phyloP scores from a whole-genome alignment of 306 rosid genomes.

The Castanospermum australe region DNA sequence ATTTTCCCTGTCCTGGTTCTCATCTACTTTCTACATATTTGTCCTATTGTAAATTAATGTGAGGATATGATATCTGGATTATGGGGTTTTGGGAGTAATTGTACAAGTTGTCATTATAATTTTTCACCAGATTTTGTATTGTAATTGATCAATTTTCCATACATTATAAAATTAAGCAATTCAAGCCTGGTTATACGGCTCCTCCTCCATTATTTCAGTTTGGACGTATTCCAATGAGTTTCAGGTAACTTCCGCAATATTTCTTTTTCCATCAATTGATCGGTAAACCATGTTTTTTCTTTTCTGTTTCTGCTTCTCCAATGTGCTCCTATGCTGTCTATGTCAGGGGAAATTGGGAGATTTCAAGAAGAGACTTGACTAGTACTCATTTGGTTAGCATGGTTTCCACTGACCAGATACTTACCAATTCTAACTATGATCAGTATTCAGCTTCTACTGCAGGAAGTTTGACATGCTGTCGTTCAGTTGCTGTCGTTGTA shows the following conservation, averaged over 20 bases:
- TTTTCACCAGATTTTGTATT: not conserved
- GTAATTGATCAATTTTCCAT: not conserved
- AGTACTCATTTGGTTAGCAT: slow-evolving; percentile 75
- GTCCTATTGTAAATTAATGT: not conserved
- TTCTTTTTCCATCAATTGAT: not conserved
- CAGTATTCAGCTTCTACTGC: slow-evolving; percentile 61
- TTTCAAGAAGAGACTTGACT: slow-evolving; percentile 68
- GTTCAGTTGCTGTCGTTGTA: slow-evolving; percentile 65
- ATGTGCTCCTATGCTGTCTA: slow-evolving; percentile 9
- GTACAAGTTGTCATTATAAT: not conserved
- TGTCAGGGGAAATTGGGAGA: slow-evolving; percentile 96
- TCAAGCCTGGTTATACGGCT: slow-evolving; percentile 87
- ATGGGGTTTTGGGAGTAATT: not conserved
- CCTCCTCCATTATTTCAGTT: slow-evolving; percentile 84
- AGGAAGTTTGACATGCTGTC: slow-evolving; percentile 59
- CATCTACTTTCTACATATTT: not conserved
- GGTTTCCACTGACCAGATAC: slow-evolving; percentile 71
- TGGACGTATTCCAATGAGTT: slow-evolving; percentile 92
- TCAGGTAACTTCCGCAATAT: slow-evolving; percentile 59
- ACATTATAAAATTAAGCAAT: slow-evolving; percentile 53
- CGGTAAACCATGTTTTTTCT: not conserved
- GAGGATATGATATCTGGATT: slow-evolving; percentile 6
- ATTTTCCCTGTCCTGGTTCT: not conserved
- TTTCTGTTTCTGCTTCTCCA: not conserved
- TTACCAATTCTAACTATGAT: slow-evolving; percentile 49